Evolutionary conservation across 176 grass and related monocot genomes (phyloP).

Genomic region (Raddia distichophylla): DNA sequence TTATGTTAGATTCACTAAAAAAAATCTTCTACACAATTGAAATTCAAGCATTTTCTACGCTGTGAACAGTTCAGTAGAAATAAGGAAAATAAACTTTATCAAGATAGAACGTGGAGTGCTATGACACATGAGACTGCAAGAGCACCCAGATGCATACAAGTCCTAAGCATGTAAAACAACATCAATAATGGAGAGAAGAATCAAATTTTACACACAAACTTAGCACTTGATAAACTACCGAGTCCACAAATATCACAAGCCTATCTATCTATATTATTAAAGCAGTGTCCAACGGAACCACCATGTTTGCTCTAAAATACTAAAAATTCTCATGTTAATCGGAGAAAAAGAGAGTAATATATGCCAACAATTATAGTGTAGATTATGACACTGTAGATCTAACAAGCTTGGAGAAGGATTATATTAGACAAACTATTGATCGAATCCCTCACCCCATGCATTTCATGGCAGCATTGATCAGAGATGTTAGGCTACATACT

Average conservation of each 20-base stretch:
- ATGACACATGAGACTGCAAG: constrained; percentile 15
- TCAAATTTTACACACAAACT: not conserved
- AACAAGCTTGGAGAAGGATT: no score
- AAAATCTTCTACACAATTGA: constrained; percentile 15
- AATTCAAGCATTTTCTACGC: constrained; percentile 20
- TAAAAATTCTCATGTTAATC: no score
- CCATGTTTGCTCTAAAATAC: no score
- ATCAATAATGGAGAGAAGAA: not conserved
- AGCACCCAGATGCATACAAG: not conserved
- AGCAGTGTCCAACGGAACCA: no score
- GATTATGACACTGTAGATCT: no score
- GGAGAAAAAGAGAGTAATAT: no score
- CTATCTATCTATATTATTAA: not conserved
- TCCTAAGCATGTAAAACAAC: constrained; percentile 31
- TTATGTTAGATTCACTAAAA: constrained; percentile 5
- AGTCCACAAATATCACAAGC: constrained; percentile 2
- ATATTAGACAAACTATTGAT: no score
- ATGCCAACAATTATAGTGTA: no score
- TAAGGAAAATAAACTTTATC: constrained; percentile 12
- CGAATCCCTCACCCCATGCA: no score
- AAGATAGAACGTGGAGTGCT: not conserved
- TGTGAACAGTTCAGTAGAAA: constrained; percentile 17
- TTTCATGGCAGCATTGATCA: no score
- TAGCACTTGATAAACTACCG: constrained; percentile 24
- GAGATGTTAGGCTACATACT: no score